A percentile compares a stretch with the other conserved stretches of the same genome.
Conservation (phyloP, 805 yeast species). For the Metschnikowia colocasiae region DNA sequence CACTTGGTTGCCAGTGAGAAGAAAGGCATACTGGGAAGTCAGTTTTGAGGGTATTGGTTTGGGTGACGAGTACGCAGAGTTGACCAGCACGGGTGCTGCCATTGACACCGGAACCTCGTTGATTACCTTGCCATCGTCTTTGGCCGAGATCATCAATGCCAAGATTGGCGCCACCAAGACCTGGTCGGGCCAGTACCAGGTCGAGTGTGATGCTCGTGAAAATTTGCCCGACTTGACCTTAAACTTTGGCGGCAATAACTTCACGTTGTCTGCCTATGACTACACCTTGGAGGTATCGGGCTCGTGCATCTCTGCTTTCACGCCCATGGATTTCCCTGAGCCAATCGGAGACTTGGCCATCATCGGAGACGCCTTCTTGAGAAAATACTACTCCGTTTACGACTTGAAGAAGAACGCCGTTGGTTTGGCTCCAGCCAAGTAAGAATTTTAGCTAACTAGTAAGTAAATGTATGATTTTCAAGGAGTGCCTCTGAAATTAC, state of each 20-base stretch:
- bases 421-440: conserved; percentile 78
- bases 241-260: conserved; percentile 85
- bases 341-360: conserved; percentile 97
- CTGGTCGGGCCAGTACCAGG: conserved; percentile 95
- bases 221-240: conserved; percentile 88
- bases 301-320: conserved; percentile 92
- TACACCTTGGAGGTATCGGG: conserved; percentile 94
- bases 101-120: conserved; percentile 98
- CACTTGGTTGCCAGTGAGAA: conserved; percentile 95
- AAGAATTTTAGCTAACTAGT: neutral
- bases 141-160: conserved; percentile 92
- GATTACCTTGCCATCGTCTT: conserved; percentile 88
- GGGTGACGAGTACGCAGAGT: conserved; percentile 86
- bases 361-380: conserved; percentile 95
- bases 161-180: conserved; percentile 96
- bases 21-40: conserved; percentile 99
- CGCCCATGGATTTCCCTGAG: conserved; percentile 95
- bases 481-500: no score
- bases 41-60: conserved; percentile 84
- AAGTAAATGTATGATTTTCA: neutral
- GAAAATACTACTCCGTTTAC: conserved; percentile 91
- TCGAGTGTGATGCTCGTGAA: conserved; percentile 86
- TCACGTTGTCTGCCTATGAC: conserved; percentile 84
- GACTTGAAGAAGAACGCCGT: conserved; percentile 89
- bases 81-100: conserved; percentile 88